These are phyloP conservation scores for Pseudomicrostroma phylloplanum DNA, from an alignment of 1,284 basidiomycete species.

Conservation along the genomic window DNA sequence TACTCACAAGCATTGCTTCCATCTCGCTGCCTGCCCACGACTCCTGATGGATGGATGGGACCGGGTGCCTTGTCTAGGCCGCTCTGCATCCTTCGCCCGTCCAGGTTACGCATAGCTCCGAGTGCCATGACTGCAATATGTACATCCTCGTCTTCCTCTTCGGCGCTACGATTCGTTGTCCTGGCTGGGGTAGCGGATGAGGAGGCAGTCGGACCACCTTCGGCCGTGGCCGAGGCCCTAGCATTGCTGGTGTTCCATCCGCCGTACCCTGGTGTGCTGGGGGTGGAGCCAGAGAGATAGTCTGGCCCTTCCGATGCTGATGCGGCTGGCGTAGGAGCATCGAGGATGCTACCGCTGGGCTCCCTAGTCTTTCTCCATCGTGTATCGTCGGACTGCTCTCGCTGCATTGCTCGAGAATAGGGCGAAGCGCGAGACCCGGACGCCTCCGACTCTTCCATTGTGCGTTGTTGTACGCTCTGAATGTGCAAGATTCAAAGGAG, in stretches of 20 bases:
- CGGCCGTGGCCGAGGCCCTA: too few species aligned
- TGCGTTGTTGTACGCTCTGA: too few species aligned
- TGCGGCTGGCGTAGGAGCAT: background rate
- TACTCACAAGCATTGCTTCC: conserved; percentile 1
- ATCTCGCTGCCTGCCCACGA: conserved; percentile 1
- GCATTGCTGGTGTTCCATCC: too few species aligned
- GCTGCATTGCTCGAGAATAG: conserved; percentile 7
- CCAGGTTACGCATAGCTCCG: conserved; percentile 38
- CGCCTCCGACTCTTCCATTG: too few species aligned
- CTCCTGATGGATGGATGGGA: background rate
- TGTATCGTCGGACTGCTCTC: background rate
- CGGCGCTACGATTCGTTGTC: conserved; percentile 3
- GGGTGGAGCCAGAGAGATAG: too few species aligned
- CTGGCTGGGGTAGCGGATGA: background rate
- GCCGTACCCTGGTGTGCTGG: too few species aligned
- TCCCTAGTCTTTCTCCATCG: background rate
- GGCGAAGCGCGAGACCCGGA: conserved; percentile 3
- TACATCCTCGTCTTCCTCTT: conserved; percentile 38
- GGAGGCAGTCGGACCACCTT: background rate
- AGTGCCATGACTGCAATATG: conserved; percentile 39
- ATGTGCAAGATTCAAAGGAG: too few species aligned
- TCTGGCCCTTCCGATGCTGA: too few species aligned
- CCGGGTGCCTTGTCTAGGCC: background rate
- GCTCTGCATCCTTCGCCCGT: conserved; percentile 16
- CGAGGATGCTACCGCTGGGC: conserved; percentile 3